Conservation (phyloP, 805 yeast species). For the Spathaspora passalidarum region DNA sequence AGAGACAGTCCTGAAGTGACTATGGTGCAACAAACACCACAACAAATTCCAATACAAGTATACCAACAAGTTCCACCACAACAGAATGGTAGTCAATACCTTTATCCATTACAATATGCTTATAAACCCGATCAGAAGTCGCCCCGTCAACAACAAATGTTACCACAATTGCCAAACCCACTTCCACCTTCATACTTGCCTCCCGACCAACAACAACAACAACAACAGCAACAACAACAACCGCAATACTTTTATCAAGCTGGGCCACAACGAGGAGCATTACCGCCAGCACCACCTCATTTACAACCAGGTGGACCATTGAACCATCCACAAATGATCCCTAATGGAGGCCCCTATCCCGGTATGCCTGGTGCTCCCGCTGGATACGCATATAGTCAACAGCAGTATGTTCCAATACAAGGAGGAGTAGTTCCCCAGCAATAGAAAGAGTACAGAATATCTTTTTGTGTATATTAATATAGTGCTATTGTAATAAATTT, state of each 20-base stretch:
- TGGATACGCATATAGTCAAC: conserved; percentile 35
- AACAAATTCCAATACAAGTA: conserved; percentile 4
- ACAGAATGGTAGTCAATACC: conserved; percentile 2
- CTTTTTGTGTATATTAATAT: not conserved
- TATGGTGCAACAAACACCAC: conserved; percentile 8
- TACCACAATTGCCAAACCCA: conserved; percentile 4
- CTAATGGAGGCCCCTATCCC: conserved; percentile 16
- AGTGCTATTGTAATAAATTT: not conserved
- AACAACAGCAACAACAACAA: conserved; percentile 11
- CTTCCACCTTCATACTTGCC: conserved; percentile 16
- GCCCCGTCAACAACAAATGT: conserved; percentile 1
- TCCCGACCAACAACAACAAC: conserved; percentile 13
- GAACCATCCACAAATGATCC: conserved; percentile 16
- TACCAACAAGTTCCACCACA: conserved; percentile 5
- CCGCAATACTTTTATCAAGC: conserved; percentile 14
- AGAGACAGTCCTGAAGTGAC: conserved; percentile 9
- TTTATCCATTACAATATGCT: not conserved
- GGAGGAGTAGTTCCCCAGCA: conserved; percentile 24
- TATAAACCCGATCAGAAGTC: conserved; percentile 2
- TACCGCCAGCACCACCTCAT: conserved; percentile 2
- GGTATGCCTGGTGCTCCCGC: conserved; percentile 31
- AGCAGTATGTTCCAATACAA: conserved; percentile 27
- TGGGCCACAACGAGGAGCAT: conserved; percentile 6
- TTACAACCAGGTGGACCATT: conserved; percentile 10
- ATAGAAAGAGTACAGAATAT: conserved; percentile 6